These are phyloP conservation scores for Iris pallida DNA, from an alignment of 116 monocot species.

Conservation along the genomic window DNA sequence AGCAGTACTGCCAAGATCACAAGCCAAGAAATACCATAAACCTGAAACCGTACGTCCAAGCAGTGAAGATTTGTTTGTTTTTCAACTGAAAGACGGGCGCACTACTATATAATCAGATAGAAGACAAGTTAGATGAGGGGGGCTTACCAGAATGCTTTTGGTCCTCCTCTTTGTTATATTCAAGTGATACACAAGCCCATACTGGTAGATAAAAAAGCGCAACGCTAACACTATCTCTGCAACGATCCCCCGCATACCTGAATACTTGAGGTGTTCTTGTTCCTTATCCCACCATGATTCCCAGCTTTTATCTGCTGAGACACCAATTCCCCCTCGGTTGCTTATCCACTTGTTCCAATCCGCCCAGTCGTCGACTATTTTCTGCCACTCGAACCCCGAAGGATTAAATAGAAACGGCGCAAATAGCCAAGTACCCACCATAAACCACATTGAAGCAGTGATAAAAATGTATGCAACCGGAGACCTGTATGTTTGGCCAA, in stretches of 20 bases:
- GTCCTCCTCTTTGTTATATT: conserved; percentile 44
- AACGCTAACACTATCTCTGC: conserved; percentile 60
- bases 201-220: conserved; percentile 88
- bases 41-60: conserved; percentile 36
- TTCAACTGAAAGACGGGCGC: neutral
- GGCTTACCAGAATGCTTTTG: conserved; percentile 73
- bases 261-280: conserved; percentile 68
- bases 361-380: conserved; percentile 91
- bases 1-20: conserved; percentile 67
- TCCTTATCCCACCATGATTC: conserved; percentile 98
- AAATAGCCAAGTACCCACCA: conserved; percentile 92
- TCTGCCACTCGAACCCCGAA: conserved; percentile 95
- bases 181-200: conserved; percentile 88
- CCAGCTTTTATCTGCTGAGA: conserved; percentile 74
- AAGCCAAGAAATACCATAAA: conserved; percentile 89
- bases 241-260: conserved; percentile 50
- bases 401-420: conserved; percentile 91
- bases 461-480: conserved; percentile 63
- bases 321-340: conserved; percentile 89
- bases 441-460: conserved; percentile 87
- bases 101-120: neutral
- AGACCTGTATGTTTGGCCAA: conserved; percentile 65
- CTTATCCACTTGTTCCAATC: conserved; percentile 96
- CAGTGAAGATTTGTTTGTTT: neutral
- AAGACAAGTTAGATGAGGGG: neutral